Evolutionary conservation across 225 moss, liverwort and hornwort species (phyloP), one percentile per base, ranked within the genome.

Genomic region (Pseudoscleropodium purum): DNA sequence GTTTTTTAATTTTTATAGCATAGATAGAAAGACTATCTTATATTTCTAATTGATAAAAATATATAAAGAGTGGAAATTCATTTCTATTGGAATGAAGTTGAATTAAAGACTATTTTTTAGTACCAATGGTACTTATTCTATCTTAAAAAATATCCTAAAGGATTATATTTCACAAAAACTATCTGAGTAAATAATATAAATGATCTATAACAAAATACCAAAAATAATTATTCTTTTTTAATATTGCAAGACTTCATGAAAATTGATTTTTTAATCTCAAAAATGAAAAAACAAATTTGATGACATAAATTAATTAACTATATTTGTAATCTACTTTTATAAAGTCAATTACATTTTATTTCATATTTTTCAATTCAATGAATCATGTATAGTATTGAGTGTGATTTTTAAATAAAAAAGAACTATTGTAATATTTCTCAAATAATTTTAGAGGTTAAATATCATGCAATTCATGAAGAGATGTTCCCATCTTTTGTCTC

Each of bases 401-500:
- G 5, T 15, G 0, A 15, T 45, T 45, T 63, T 43, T 8, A 63
- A 63, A 33, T 59, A 15, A 31, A 24, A 15, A 39, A 1, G 33
- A 45, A 21, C 2, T 5, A 23, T 23, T 34, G 3, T 24, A 82
- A 7, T 15, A 33, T 47, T 31, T 61, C 3, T 63, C 19, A 19
- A 31, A 81, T 18, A 61, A 43, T 2, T 31, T 9, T 10, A 34
- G 7, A 39, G 5, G 10, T 23, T 66, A 41, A 39, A 3, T 12
- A 54, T 56, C 13, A 87, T 23, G 29, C 3, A 52, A 52, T 31
- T 37, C 7, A 51, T 39, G 1, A 61, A n/a, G 16, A 86, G 6
- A 31, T 20, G 8, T 3, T 20, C 0, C 5, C 5, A 15, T 16
- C 10, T 1, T 31, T 56, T 0, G 2, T 79, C 10, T 6, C 3